Evolutionary conservation across 2,329 filamentous ascomycete genomes (phyloP).

Genomic region (Monosporascus sp.): DNA sequence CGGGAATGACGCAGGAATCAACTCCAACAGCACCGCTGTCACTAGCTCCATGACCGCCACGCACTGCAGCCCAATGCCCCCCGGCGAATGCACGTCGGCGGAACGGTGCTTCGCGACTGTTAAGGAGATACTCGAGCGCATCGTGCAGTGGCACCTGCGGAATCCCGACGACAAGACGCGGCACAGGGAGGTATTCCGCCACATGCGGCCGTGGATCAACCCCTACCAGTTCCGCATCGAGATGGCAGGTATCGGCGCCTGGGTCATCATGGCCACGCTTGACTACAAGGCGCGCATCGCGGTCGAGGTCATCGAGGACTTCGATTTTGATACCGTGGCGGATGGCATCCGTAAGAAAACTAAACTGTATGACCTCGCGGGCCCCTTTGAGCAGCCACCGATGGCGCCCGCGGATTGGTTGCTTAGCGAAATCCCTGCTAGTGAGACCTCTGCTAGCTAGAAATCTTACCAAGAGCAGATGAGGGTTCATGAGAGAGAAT

Average conservation of each 20-base stretch:
- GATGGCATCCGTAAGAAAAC: constrained; percentile 11
- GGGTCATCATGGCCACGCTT: constrained; percentile 19
- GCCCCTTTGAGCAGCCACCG: constrained; percentile 1
- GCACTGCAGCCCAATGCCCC: constrained; percentile 14
- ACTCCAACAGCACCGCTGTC: not conserved
- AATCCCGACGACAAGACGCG: not conserved
- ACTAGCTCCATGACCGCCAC: not conserved
- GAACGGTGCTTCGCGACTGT: constrained; percentile 21
- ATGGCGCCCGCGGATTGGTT: constrained; percentile 4
- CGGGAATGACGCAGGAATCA: too few species aligned
- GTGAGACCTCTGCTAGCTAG: not conserved
- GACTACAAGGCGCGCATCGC: constrained; percentile 21
- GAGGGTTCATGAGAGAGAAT: too few species aligned
- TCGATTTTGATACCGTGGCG: constrained; percentile 6
- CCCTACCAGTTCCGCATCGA: constrained; percentile 21
- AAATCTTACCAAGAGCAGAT: not conserved
- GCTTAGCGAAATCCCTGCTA: not conserved
- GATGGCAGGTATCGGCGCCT: constrained; percentile 24
- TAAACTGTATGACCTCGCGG: constrained; percentile 13
- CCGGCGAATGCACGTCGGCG: constrained; percentile 17
- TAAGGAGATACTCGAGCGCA: constrained; percentile 13
- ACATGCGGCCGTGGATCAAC: constrained; percentile 16
- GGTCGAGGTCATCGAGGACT: constrained; percentile 15
- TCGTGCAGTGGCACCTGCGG: not conserved
- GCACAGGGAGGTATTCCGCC: not conserved